Conservation (phyloP, 176 grass and related monocot genomes). For the Triticum turgidum region DNA sequence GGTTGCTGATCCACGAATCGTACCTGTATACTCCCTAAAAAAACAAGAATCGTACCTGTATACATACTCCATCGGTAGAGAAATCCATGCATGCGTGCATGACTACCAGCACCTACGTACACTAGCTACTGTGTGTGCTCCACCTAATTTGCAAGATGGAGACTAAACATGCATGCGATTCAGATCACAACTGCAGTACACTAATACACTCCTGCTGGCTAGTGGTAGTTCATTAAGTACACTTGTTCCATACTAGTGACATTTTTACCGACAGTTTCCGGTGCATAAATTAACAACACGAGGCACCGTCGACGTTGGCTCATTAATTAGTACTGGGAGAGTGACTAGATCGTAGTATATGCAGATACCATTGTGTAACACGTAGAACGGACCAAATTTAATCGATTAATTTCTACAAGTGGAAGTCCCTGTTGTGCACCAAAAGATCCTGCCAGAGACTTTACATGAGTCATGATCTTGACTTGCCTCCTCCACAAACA, state of each 20-base stretch:
- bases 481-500: too few relatives aligned
- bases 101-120: too few relatives aligned
- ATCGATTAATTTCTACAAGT: conserved; percentile 3
- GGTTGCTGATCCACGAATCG: too few relatives aligned
- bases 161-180: background rate
- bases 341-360: conserved; percentile 1
- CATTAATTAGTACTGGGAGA: background rate
- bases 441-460: conserved; percentile 1
- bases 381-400: background rate
- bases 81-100: too few relatives aligned
- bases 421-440: conserved; percentile 42
- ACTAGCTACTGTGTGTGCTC: too few relatives aligned
- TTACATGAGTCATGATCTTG: too few relatives aligned
- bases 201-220: too few relatives aligned
- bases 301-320: background rate
- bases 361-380: conserved; percentile 23
- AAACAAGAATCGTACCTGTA: too few relatives aligned
- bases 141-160: conserved; percentile 11
- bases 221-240: too few relatives aligned
- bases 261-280: background rate
- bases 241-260: too few relatives aligned
- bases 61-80: too few relatives aligned
- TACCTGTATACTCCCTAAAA: too few relatives aligned
- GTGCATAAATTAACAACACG: background rate
- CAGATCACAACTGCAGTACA: background rate